These are phyloP conservation scores for Alisma plantagoaquatica DNA, from an alignment of 106 monocot genomes.

Conservation along the genomic window DNA sequence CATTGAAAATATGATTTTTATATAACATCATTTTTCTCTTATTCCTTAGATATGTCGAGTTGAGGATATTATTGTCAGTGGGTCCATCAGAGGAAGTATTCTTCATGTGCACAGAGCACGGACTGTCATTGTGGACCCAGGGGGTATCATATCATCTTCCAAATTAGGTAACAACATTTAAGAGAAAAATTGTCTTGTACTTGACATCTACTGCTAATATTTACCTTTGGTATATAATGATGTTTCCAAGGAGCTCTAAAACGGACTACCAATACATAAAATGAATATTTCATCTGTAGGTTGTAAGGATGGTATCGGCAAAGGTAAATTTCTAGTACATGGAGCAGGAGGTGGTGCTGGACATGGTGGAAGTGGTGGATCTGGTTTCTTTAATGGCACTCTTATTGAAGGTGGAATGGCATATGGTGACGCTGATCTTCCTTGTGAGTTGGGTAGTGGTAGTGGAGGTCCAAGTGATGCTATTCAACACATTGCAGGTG, in stretches of 20 bases:
- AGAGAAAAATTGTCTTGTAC: too few relatives aligned
- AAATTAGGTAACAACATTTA: constrained; percentile 57
- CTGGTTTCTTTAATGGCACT: constrained; percentile 71
- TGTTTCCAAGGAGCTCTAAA: too few relatives aligned
- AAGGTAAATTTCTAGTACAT: constrained; percentile 59
- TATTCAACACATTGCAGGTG: constrained; percentile 57
- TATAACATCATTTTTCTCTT: constrained; percentile 5
- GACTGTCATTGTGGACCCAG: constrained; percentile 49
- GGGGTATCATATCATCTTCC: constrained; percentile 66
- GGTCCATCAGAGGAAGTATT: constrained; percentile 66
- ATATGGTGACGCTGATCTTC: constrained; percentile 86
- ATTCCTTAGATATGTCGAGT: constrained; percentile 76
- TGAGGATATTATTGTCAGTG: constrained; percentile 64
- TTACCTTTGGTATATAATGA: too few relatives aligned
- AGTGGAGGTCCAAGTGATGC: constrained; percentile 48
- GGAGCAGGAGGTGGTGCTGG: constrained; percentile 96
- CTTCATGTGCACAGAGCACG: constrained; percentile 90
- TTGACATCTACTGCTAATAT: too few relatives aligned
- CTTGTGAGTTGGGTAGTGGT: constrained; percentile 95
- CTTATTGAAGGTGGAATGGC: constrained; percentile 53
- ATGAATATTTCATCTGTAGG: constrained; percentile 40
- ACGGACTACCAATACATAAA: too few relatives aligned
- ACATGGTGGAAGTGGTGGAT: constrained; percentile 88
- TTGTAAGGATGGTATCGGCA: constrained; percentile 84
- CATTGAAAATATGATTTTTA: too few relatives aligned